These are phyloP conservation scores for Decorospora gaudefroyi DNA, from an alignment of 2,329 filamentous ascomycete genomes.

Conservation along the genomic window DNA sequence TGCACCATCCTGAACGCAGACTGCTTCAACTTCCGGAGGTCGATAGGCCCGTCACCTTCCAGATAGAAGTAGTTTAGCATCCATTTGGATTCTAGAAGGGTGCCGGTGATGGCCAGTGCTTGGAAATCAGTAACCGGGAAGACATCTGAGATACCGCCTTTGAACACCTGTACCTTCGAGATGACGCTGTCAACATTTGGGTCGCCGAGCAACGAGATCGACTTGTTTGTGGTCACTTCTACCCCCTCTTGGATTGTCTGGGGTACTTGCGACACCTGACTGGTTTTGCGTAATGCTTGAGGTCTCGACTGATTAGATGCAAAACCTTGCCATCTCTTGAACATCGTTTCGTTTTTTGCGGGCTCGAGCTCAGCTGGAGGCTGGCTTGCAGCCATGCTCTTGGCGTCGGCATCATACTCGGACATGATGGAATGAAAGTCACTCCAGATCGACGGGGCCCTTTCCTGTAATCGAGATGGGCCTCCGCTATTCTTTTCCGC, in stretches of 20 bases:
- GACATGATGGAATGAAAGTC: conserved; percentile 41
- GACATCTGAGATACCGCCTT: conserved; percentile 43
- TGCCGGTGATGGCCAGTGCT: conserved; percentile 41
- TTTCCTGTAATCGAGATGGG: conserved; percentile 24
- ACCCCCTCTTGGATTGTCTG: conserved; percentile 37
- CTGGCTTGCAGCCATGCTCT: conserved; percentile 9
- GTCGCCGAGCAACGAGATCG: conserved; percentile 40
- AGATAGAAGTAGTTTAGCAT: conserved; percentile 47
- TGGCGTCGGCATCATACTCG: conserved; percentile 28
- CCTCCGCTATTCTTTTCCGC: conserved; percentile 21
- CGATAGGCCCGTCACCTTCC: conserved; percentile 37
- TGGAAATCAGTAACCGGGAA: conserved; percentile 44
- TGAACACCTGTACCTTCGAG: conserved; percentile 44
- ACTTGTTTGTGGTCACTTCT: conserved; percentile 24
- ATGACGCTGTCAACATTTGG: conserved; percentile 44
- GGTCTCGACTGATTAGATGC: conserved; percentile 10
- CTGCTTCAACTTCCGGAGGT: conserved; percentile 41
- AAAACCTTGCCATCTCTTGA: conserved; percentile 38
- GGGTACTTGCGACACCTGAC: conserved; percentile 24
- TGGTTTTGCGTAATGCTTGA: conserved; percentile 18
- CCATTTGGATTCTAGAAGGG: conserved; percentile 42
- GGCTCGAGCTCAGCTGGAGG: conserved; percentile 17
- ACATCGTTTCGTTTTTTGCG: conserved; percentile 21
- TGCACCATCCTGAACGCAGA: conserved; percentile 39
- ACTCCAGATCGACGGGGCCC: conserved; percentile 32